phyloP scores from a whole-genome alignment of 352 stramenopile species.

The Chrysophaeum taylorii region DNA sequence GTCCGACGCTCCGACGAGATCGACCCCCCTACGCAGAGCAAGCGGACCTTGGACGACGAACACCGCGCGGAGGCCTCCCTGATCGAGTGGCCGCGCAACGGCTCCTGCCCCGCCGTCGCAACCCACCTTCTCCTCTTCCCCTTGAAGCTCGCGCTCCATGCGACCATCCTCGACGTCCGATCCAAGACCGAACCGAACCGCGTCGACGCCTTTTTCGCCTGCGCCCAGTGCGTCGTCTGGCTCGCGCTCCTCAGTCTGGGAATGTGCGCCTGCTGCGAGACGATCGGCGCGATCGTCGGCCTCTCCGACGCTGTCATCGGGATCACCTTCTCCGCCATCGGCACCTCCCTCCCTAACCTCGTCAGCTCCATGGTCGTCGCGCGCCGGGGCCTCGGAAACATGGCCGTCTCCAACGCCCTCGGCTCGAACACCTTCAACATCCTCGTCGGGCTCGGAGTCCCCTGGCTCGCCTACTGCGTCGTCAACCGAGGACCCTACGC shows the following conservation, averaged over 20 bases:
- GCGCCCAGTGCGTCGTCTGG: conserved; percentile 21
- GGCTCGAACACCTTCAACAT: conserved; percentile 68
- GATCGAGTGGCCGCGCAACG: neutral
- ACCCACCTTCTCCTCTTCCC: neutral
- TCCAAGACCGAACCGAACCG: neutral
- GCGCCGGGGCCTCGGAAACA: conserved; percentile 41
- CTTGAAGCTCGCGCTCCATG: neutral
- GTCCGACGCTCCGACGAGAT: neutral
- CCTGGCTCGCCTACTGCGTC: conserved; percentile 50
- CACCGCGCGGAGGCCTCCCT: neutral
- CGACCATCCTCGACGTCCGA: conserved; percentile 3
- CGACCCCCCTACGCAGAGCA: too few relatives aligned
- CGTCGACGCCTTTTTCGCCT: neutral
- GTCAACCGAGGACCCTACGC: neutral
- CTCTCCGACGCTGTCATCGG: conserved; percentile 36
- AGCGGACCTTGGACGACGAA: too few relatives aligned
- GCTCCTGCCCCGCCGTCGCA: neutral
- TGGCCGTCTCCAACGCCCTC: conserved; percentile 60
- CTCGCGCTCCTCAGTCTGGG: conserved; percentile 22
- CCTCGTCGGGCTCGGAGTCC: conserved; percentile 52
- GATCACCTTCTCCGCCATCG: conserved; percentile 36
- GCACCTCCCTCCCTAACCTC: conserved; percentile 37
- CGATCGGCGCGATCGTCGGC: conserved; percentile 32
- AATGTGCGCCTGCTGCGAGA: conserved; percentile 17
- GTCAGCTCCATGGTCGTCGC: conserved; percentile 37